phyloP scores from a whole-genome alignment of 495 filamentous ascomycete genomes.

The Astrocystis sublimbata region DNA sequence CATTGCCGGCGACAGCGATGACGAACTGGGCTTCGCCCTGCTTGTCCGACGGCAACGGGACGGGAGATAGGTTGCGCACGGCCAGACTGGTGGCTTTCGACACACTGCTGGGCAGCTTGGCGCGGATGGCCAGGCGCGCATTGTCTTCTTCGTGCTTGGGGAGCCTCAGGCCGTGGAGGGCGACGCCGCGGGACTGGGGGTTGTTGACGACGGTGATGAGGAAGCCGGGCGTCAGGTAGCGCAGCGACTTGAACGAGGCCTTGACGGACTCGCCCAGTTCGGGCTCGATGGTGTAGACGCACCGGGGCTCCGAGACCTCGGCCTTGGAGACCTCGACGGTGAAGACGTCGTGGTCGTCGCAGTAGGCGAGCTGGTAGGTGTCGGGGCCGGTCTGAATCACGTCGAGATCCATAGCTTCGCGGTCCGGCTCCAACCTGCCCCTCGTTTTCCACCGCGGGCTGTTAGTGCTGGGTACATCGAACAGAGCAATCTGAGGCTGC shows the following conservation, averaged over 20 bases:
- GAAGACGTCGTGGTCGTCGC: constrained; percentile 74
- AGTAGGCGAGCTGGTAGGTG: constrained; percentile 74
- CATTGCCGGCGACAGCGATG: constrained; percentile 80
- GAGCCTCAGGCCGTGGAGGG: constrained; percentile 55
- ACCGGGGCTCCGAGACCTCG: constrained; percentile 55
- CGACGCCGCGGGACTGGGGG: constrained; percentile 45
- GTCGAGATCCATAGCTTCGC: constrained; percentile 83
- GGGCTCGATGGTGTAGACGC: constrained; percentile 61
- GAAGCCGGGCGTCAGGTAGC: constrained; percentile 78
- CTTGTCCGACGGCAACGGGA: constrained; percentile 41
- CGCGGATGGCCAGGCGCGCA: constrained; percentile 44
- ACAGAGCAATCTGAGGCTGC: constrained; percentile 73
- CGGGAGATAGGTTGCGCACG: constrained; percentile 62
- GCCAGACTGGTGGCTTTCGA: constrained; percentile 68
- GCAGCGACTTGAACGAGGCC: constrained; percentile 63
- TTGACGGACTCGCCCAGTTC: constrained; percentile 52
- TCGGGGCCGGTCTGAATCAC: constrained; percentile 60
- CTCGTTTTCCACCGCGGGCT: constrained; percentile 61
- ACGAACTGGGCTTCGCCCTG: constrained; percentile 68
- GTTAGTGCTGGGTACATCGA: constrained; percentile 61
- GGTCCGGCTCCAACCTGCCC: constrained; percentile 63
- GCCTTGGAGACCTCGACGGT: constrained; percentile 52
- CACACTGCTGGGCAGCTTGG: constrained; percentile 44
- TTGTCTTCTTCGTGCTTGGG: constrained; percentile 41
- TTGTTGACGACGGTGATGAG: constrained; percentile 62